Conservation (phyloP, 2,329 filamentous ascomycete species). For the Paraconiothyrium brasiliense region DNA sequence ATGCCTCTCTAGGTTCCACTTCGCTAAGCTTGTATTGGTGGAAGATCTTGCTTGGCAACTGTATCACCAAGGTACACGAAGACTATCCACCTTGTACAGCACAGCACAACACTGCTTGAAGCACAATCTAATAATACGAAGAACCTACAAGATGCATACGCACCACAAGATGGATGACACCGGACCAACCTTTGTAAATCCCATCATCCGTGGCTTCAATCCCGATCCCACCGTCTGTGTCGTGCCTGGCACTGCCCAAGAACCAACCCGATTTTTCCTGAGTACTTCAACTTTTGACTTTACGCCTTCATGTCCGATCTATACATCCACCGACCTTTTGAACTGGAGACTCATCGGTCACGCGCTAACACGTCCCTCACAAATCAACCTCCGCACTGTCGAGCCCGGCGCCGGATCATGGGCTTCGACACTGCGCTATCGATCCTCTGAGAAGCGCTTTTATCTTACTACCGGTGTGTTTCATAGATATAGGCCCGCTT, state of each 20-base stretch:
- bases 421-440: conserved; percentile 35
- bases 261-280: conserved; percentile 56
- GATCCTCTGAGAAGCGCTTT: conserved; percentile 40
- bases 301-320: conserved; percentile 63
- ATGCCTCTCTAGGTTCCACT: neutral
- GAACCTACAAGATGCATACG: conserved; percentile 3
- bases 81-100: too few species aligned
- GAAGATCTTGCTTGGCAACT: conserved; percentile 10
- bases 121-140: neutral
- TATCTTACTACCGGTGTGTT: conserved; percentile 38
- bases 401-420: conserved; percentile 35
- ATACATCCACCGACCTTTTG: conserved; percentile 58
- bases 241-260: conserved; percentile 17
- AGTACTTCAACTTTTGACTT: conserved; percentile 62
- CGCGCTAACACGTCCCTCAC: conserved; percentile 46
- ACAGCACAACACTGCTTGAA: neutral
- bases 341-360: conserved; percentile 45
- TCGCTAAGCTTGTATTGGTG: conserved; percentile 2
- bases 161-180: neutral
- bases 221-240: conserved; percentile 61
- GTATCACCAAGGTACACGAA: neutral
- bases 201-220: conserved; percentile 60
- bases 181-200: conserved; percentile 44
- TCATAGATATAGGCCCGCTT: conserved; percentile 36
- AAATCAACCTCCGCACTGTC: conserved; percentile 45